phyloP scores from a whole-genome alignment of 2,329 filamentous ascomycete genomes.

The Trichoderma aggressivum region DNA sequence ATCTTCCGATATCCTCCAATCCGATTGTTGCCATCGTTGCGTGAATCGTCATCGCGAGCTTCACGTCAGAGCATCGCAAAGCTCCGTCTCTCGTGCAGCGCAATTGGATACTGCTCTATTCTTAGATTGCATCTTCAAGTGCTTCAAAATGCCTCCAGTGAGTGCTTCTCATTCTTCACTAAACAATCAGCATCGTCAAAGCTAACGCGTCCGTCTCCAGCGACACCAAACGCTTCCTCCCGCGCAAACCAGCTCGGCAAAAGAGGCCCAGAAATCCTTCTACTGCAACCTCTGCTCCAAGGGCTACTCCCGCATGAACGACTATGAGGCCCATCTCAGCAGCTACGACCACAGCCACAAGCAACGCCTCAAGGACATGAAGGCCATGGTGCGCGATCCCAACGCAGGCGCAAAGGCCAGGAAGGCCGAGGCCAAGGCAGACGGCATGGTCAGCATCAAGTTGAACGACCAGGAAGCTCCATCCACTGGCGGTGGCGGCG shows the following conservation, averaged over 20 bases:
- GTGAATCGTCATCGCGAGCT: not conserved
- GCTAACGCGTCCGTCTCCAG: slow-evolving; percentile 30
- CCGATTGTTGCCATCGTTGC: not conserved
- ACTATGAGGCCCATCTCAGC: slow-evolving; percentile 90
- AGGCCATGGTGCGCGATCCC: slow-evolving; percentile 73
- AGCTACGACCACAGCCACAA: slow-evolving; percentile 96
- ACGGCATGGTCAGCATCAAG: slow-evolving; percentile 67
- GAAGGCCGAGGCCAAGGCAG: slow-evolving; percentile 68
- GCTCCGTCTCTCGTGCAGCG: not conserved
- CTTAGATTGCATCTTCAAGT: not conserved
- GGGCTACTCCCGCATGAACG: slow-evolving; percentile 91
- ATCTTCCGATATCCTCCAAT: not conserved
- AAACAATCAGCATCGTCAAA: slow-evolving; percentile 39
- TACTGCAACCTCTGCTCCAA: slow-evolving; percentile 88
- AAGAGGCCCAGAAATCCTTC: slow-evolving; percentile 75
- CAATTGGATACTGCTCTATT: not conserved
- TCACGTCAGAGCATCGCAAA: not conserved
- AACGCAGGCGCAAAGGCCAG: slow-evolving; percentile 61
- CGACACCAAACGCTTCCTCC: slow-evolving; percentile 57
- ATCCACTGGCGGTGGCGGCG: slow-evolving; percentile 50
- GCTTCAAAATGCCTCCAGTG: slow-evolving; percentile 53
- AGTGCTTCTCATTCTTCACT: slow-evolving; percentile 30
- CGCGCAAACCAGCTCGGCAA: slow-evolving; percentile 60
- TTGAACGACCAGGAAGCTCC: slow-evolving; percentile 39
- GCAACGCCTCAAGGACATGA: slow-evolving; percentile 85